These are phyloP conservation scores for Phaeoacremonium minimum DNA, from an alignment of 2,329 filamentous ascomycete genomes.

Conservation along the genomic window DNA sequence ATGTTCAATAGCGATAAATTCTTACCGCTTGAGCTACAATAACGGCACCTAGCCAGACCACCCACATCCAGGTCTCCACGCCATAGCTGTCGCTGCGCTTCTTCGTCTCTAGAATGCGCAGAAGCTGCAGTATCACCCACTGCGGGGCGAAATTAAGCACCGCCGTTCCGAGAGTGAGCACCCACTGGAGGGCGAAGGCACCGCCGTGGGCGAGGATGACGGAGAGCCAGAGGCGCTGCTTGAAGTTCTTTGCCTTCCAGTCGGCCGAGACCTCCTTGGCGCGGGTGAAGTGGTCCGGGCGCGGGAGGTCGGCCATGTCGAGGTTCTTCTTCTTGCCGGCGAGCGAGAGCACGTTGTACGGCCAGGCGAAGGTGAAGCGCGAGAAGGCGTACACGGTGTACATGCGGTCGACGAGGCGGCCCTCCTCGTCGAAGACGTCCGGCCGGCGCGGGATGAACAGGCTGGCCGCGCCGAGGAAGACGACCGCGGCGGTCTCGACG, in stretches of 20 bases:
- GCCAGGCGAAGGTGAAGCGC: conserved; percentile 65
- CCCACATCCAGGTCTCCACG: conserved; percentile 62
- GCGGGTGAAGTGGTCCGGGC: conserved; percentile 51
- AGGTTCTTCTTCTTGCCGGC: conserved; percentile 56
- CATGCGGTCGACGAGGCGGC: conserved; percentile 57
- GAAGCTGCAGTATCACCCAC: conserved; percentile 61
- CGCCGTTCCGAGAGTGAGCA: conserved; percentile 47
- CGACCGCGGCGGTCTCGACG: conserved; percentile 36
- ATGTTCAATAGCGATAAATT: no score
- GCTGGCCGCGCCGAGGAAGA: conserved; percentile 43
- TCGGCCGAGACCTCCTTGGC: conserved; percentile 42
- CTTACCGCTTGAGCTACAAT: conserved; percentile 48
- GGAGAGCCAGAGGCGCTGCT: conserved; percentile 54
- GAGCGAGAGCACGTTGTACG: conserved; percentile 44
- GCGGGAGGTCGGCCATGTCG: conserved; percentile 58
- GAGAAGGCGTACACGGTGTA: conserved; percentile 56
- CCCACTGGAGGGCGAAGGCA: conserved; percentile 54
- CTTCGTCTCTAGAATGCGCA: conserved; percentile 58
- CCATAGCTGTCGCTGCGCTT: conserved; percentile 37
- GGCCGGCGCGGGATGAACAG: conserved; percentile 63
- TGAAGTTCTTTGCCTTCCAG: conserved; percentile 44
- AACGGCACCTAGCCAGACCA: conserved; percentile 56
- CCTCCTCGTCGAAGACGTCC: conserved; percentile 54
- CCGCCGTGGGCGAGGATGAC: conserved; percentile 54
- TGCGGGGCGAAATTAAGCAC: conserved; percentile 67